Evolutionary conservation across 2,329 filamentous ascomycete genomes (phyloP).

Genomic region (Blumeriella jaapii): DNA sequence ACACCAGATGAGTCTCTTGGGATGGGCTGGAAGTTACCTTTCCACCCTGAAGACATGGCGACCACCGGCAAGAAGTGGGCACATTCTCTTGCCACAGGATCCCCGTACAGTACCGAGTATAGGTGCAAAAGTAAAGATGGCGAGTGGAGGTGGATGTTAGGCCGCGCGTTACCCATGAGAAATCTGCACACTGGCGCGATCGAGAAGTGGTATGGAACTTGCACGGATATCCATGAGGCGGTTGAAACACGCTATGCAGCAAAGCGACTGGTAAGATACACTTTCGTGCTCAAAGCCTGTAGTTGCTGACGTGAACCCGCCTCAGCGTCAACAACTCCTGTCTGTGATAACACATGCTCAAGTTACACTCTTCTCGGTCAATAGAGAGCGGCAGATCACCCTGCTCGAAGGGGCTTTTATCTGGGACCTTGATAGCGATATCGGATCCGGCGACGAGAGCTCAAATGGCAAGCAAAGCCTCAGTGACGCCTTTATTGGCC

Average conservation of each 20-base stretch:
- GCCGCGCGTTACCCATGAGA: constrained; percentile 55
- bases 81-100: constrained; percentile 52
- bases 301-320: background rate
- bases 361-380: constrained; percentile 65
- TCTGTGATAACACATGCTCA: constrained; percentile 65
- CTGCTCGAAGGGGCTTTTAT: constrained; percentile 60
- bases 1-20: constrained; percentile 51
- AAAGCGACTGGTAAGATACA: constrained; percentile 38
- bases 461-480: constrained; percentile 10
- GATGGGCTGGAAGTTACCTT: constrained; percentile 47
- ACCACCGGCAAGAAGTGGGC: constrained; percentile 46
- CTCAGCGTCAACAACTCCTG: constrained; percentile 49
- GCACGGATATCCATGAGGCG: constrained; percentile 67
- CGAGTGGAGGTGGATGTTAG: constrained; percentile 70
- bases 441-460: constrained; percentile 29
- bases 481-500: constrained; percentile 36
- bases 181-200: constrained; percentile 56
- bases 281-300: background rate
- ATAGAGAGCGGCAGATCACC: constrained; percentile 47
- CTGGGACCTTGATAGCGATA: constrained; percentile 32
- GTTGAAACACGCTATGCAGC: constrained; percentile 57
- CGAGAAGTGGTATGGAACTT: constrained; percentile 72
- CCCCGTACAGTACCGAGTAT: constrained; percentile 60
- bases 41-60: constrained; percentile 59
- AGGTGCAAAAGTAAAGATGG: constrained; percentile 55